Evolutionary conservation across 495 filamentous ascomycete genomes (phyloP).

Genomic region (Penicillium lagena): DNA sequence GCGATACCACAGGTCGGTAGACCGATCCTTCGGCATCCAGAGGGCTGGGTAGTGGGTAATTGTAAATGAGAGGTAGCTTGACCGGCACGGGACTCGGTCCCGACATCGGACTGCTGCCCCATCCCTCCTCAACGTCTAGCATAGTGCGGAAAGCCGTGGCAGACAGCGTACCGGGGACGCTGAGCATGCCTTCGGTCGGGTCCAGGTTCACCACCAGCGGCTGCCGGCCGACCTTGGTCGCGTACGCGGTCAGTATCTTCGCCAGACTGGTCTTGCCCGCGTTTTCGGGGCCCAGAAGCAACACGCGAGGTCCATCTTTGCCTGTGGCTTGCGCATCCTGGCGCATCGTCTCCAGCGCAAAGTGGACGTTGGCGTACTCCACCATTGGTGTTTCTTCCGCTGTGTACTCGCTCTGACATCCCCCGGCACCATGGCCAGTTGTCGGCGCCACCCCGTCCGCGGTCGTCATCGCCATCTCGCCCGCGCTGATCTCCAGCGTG

Average conservation of each 20-base stretch:
- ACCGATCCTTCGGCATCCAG: slow-evolving; percentile 63
- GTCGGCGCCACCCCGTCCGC: slow-evolving; percentile 15
- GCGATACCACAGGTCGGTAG: slow-evolving; percentile 66
- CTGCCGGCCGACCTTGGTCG: slow-evolving; percentile 66
- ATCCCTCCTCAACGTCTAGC: slow-evolving; percentile 86
- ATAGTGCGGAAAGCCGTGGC: slow-evolving; percentile 77
- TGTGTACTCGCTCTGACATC: slow-evolving; percentile 63
- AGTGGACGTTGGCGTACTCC: slow-evolving; percentile 80
- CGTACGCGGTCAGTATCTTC: slow-evolving; percentile 77
- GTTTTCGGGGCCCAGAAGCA: slow-evolving; percentile 76
- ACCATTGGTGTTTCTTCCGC: slow-evolving; percentile 83
- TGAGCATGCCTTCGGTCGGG: slow-evolving; percentile 77
- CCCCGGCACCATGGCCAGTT: slow-evolving; percentile 36
- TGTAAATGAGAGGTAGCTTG: slow-evolving; percentile 89
- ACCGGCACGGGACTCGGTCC: slow-evolving; percentile 83
- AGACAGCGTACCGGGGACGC: slow-evolving; percentile 77
- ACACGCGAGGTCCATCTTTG: slow-evolving; percentile 67
- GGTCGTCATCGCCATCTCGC: slow-evolving; percentile 22
- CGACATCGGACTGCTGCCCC: slow-evolving; percentile 84
- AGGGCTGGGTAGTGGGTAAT: slow-evolving; percentile 68
- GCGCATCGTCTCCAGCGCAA: slow-evolving; percentile 66
- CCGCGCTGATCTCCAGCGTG: slow-evolving; percentile 64
- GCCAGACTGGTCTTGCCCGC: slow-evolving; percentile 80
- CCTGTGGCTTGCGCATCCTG: slow-evolving; percentile 41
- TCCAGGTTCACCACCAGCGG: slow-evolving; percentile 84